Percentiles rank a stretch among this genome's conserved stretches.
Evolutionary conservation across 2,329 filamentous ascomycete genomes (phyloP).

Genomic region (Daldinia eschscholtzii): DNA sequence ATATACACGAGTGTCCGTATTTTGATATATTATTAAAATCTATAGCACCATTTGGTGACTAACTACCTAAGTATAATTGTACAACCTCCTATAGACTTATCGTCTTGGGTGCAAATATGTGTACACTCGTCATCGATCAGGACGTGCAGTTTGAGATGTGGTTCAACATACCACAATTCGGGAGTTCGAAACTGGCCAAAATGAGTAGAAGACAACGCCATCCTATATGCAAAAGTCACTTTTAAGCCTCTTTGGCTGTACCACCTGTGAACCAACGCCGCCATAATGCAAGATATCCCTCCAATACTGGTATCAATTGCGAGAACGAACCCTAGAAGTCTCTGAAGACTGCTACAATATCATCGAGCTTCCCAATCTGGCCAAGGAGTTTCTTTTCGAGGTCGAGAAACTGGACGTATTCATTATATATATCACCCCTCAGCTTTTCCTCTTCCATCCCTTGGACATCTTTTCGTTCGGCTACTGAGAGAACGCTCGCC

Average conservation of each 20-base stretch:
- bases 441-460: conserved; percentile 86
- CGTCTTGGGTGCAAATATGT: conserved; percentile 10
- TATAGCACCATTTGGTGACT: background rate
- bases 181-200: conserved; percentile 12
- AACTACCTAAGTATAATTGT: background rate
- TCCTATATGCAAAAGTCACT: conserved; percentile 30
- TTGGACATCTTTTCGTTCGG: conserved; percentile 86
- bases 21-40: background rate
- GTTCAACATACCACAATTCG: conserved; percentile 5
- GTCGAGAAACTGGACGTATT: conserved; percentile 69
- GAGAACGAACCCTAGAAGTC: conserved; percentile 70
- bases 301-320: conserved; percentile 36
- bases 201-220: conserved; percentile 25
- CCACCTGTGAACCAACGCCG: conserved; percentile 46
- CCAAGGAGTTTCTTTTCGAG: conserved; percentile 80
- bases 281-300: conserved; percentile 48
- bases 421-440: conserved; percentile 77
- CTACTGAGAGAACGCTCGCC: conserved; percentile 80
- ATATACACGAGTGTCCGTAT: background rate
- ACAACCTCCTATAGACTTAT: background rate
- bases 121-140: conserved; percentile 20
- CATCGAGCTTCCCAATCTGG: conserved; percentile 85
- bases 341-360: conserved; percentile 83
- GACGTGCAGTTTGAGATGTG: conserved; percentile 24
- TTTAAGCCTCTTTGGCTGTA: conserved; percentile 28